Percentiles rank a stretch among this genome's conserved stretches.
Conservation (phyloP, 1,284 basidiomycete species). For the Trametes sp. region DNA sequence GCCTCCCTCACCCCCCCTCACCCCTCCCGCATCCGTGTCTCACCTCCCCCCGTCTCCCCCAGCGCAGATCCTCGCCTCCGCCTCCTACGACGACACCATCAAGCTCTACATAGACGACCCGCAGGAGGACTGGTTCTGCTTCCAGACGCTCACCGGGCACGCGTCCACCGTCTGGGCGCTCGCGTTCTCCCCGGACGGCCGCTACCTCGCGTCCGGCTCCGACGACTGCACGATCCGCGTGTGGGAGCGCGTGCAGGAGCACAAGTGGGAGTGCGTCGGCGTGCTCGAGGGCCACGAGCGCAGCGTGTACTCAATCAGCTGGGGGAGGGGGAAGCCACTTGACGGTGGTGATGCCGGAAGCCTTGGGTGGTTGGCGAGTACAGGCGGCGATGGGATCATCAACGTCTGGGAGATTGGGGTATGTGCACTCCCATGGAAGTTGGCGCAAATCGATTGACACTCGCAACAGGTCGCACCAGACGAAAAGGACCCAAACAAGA, state of each 20-base stretch:
- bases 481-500: constrained; percentile 34
- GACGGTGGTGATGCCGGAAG: constrained; percentile 36
- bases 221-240: constrained; percentile 82
- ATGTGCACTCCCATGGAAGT: constrained; percentile 33
- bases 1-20: constrained; percentile 13
- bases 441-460: neutral
- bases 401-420: constrained; percentile 78
- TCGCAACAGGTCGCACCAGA: constrained; percentile 28
- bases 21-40: constrained; percentile 15
- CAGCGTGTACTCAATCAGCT: constrained; percentile 83
- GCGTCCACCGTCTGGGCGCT: constrained; percentile 93
- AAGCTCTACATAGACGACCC: constrained; percentile 96
- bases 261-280: constrained; percentile 65
- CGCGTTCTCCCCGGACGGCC: constrained; percentile 81
- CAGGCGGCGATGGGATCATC: constrained; percentile 81
- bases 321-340: constrained; percentile 55
- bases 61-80: constrained; percentile 90
- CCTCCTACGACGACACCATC: constrained; percentile 97
- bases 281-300: constrained; percentile 71
- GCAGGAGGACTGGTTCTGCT: constrained; percentile 94
- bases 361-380: constrained; percentile 78
- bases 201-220: constrained; percentile 84
- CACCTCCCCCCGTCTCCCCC: constrained; percentile 29
- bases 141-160: constrained; percentile 83
- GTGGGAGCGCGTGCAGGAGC: constrained; percentile 65